phyloP scores from a whole-genome alignment of 345 rosid genomes.

The Tarenaya hassleriana region DNA sequence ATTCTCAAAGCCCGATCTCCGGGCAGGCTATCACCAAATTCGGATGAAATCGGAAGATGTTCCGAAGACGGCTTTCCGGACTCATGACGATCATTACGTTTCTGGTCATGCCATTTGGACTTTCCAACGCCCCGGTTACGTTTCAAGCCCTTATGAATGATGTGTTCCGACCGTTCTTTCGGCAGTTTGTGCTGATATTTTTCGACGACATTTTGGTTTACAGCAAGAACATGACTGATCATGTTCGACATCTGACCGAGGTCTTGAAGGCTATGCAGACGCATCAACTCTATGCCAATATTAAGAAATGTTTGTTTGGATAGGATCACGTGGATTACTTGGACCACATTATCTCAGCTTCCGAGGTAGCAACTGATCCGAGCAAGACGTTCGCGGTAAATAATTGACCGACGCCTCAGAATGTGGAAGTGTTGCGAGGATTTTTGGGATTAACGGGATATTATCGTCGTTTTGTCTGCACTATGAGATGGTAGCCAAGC shows the following conservation, averaged over 20 bases:
- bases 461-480: background rate
- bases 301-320: too few relatives aligned
- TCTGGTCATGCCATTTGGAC: background rate
- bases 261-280: too few relatives aligned
- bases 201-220: background rate
- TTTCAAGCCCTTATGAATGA: background rate
- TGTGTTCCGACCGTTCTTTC: background rate
- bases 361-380: too few relatives aligned
- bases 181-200: background rate
- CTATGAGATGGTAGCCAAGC: background rate
- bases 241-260: too few relatives aligned
- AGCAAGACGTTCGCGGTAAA: too few relatives aligned
- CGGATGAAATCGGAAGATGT: background rate
- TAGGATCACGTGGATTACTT: too few relatives aligned
- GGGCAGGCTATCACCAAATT: background rate
- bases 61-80: too few relatives aligned
- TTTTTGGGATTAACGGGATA: background rate
- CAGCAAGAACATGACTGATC: background rate
- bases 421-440: background rate
- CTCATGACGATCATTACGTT: too few relatives aligned
- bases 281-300: too few relatives aligned
- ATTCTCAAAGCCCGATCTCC: background rate
- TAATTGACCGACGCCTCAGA: background rate
- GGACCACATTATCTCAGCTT: too few relatives aligned
- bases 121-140: background rate